Evolutionary conservation across 176 grass and related monocot species (phyloP), one percentile per base, ranked within the genome.

Genomic region (Oryza brachyantha): DNA sequence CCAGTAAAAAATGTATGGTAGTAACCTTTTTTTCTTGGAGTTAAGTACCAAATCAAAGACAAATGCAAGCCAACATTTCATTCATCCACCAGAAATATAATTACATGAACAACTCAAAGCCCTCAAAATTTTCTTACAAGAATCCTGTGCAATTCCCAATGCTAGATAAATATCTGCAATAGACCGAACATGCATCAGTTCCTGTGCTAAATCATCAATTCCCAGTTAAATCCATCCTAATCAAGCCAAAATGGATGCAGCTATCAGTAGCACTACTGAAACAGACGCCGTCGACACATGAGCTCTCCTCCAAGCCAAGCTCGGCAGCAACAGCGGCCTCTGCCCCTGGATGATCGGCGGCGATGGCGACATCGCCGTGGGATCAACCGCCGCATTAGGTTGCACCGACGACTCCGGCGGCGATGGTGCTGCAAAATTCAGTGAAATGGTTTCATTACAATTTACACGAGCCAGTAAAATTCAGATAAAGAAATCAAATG

Each of bases 291-390:
- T 8, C 58, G 59, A 28, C 58, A 37, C 14, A 24, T 54, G 57
- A 8, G 77, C 68, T 7, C 28, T 76, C 83, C 66, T 86, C 69
- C 78, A 36, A 0, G 86, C 82, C 11, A 76, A 89, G 76, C 83
- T 86, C 11, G 86, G 86, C 73, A 94, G 50, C 57, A 94, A 34
- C 37, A 94, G 66, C 10, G 92, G 86, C 76, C 81, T 90, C 67
- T 79, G 58, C 31, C 81, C 70, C 58, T 81, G 82, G n/a, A 46
- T 25, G 58, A 89, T 59, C n/a, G 84, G 85, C 5, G 88, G 22
- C 32, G 54, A 57, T 22, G 74, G 73, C 22, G 87, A 21, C 5
- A 26, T 37, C 35, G 79, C 87, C 39, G 76, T 38, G 3, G 87
- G 67, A 39, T 75, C 86, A 32, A 73, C 41, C 24, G 16, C 46